Base-by-base conservation (phyloP, 257 asterid species). In the Solanum tarijense region DNA sequence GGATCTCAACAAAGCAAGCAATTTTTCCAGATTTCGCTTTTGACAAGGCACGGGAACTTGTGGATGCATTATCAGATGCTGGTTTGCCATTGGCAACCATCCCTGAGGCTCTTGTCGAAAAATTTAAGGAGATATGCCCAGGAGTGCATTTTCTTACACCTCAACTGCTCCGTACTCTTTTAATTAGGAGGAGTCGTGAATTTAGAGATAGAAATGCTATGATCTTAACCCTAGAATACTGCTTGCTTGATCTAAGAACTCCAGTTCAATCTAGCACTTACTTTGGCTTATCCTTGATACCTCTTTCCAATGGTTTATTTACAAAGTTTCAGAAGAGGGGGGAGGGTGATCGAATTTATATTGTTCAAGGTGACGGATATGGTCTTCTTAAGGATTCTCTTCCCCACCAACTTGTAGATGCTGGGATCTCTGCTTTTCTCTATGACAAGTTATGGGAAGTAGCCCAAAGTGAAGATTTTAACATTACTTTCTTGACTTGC, bases 1-100 rank as follows among this genome's bases (percentile, higher is more conserved):
- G 98, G 99, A 94, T 96, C 90, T 92, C 98, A 34, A 87, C 98
- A 23, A 96, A 95, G 92, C 98, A 96, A 90, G 94, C 98, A 83
- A 93, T 96, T 89, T 93, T 96, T 88, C 98, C 99, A 58, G 99
- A 96, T 93, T 95, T 92, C 90, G 90, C 93, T 88, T 96, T 96
- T 89, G 92, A 89, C 88, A 94, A 90, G 91, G 92, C 96, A 78
- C 86, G 90, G 87, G 98, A 95, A 87, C 97, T 96, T 90, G 81
- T 89, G 72, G 96, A 94, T 89, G 98, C 95, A 85, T 88, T 96
- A 88, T 94, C 95, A 75, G 96, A 94, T 91, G 98, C 98, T 91
- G 97, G 97, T 84, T 92, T 96, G 87, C 97, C 99, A 78, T 89
- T 96, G 89, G 98, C 89, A 72, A 90, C 88, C 73, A 90, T 92